Conservation (phyloP, 257 asterid species). For the Penstemon eatonii region DNA sequence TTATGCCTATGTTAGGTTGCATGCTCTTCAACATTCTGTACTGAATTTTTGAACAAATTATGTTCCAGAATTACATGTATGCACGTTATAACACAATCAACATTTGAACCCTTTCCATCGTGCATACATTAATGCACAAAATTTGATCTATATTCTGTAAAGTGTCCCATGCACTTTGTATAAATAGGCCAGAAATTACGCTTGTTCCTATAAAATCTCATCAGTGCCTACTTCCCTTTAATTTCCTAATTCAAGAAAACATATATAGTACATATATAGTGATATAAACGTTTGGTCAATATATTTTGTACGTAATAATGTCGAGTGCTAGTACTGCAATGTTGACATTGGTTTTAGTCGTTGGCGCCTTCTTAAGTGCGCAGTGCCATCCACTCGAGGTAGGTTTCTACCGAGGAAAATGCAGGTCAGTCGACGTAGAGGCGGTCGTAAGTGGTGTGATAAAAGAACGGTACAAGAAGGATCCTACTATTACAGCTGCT, state of each 20-base stretch:
- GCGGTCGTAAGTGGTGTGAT: conserved; percentile 28
- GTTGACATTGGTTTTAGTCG: conserved; percentile 11
- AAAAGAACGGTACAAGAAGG: conserved; percentile 23
- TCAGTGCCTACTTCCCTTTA: neutral
- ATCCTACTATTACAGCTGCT: conserved; percentile 44
- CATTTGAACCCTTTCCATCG: conserved; percentile 9
- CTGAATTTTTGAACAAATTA: neutral
- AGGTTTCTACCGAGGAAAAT: conserved; percentile 51
- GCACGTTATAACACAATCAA: conserved; percentile 27
- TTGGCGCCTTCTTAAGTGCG: conserved; percentile 7
- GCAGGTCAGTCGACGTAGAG: conserved; percentile 42
- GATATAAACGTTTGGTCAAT: neutral
- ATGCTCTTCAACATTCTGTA: neutral
- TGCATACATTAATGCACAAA: conserved; percentile 19
- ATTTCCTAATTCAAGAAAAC: neutral
- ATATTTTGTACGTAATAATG: conserved; percentile 21
- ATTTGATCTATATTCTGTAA: too few species aligned
- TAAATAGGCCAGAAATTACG: conserved; percentile 15
- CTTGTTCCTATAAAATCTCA: conserved; percentile 3
- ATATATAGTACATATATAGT: neutral
- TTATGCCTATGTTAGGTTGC: too few species aligned
- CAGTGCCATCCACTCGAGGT: conserved; percentile 22
- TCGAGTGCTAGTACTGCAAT: conserved; percentile 15
- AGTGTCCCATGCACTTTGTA: neutral
- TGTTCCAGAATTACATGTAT: conserved; percentile 13